Evolutionary conservation across 2,329 filamentous ascomycete species (phyloP).

Genomic region (Arthrobotrys iridis): DNA sequence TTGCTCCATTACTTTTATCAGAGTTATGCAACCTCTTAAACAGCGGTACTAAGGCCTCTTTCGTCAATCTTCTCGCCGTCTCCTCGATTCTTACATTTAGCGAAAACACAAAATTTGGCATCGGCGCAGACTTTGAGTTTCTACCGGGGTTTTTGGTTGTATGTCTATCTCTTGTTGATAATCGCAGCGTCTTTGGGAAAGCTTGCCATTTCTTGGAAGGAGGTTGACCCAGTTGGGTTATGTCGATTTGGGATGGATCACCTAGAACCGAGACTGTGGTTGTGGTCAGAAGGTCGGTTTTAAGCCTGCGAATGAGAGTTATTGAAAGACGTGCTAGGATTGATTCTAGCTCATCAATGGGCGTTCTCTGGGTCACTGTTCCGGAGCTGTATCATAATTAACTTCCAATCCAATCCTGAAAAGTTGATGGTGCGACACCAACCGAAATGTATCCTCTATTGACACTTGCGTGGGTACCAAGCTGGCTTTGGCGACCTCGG

Average conservation of each 20-base stretch:
- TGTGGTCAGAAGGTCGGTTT: conserved; percentile 55
- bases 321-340: conserved; percentile 54
- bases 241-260: conserved; percentile 51
- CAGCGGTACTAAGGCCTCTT: conserved; percentile 74
- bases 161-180: conserved; percentile 76
- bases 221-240: conserved; percentile 36
- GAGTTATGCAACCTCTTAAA: conserved; percentile 76
- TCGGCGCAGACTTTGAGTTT: conserved; percentile 76
- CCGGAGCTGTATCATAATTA: conserved; percentile 56
- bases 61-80: conserved; percentile 75
- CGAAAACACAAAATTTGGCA: conserved; percentile 79
- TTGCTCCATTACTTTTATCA: conserved; percentile 66
- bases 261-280: conserved; percentile 33
- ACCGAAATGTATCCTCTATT: conserved; percentile 90
- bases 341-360: conserved; percentile 66
- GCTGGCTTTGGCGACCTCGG: conserved; percentile 76
- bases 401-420: conserved; percentile 72
- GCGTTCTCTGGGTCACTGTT: conserved; percentile 67
- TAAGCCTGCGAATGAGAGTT: conserved; percentile 59
- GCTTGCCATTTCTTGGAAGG: conserved; percentile 73
- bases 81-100: conserved; percentile 69
- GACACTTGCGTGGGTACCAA: conserved; percentile 86
- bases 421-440: conserved; percentile 62
- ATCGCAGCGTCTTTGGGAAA: conserved; percentile 79
- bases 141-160: conserved; percentile 69